Evolutionary conservation across 495 filamentous ascomycete genomes (phyloP), one percentile per base, ranked within the genome.

Genomic region (Xylaria castorea): DNA sequence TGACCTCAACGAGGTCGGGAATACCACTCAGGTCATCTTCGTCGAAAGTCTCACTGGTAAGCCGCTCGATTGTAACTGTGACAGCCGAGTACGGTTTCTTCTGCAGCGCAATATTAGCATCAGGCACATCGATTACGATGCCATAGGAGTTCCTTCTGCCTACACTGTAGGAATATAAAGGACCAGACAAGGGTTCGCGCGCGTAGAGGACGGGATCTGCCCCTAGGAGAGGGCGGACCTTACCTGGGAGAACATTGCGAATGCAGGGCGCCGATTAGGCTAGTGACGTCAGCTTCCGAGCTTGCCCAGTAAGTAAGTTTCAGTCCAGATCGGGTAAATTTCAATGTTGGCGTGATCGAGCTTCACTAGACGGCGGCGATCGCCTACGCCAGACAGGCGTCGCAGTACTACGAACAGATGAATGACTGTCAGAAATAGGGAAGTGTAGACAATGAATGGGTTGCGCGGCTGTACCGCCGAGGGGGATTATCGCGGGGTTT

Each of bases 71-170:
- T 67, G 93, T 92, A n/a, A 97, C 97, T 27, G 95, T 97, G 73
- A 98, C 90, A 12, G 97, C 94, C 68, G 97, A 91, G 80, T 94
- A 98, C 0, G 97, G 95, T 82, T 98, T 98, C 85, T 94, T 93
- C 91, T 95, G 82, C 72, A 48, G 34, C 11, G 36, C 8, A 32
- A n/a, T 20, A 73, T 80, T 74, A 77, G 63, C 40, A 40, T 6
- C 25, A 34, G 58, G 65, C 64, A 14, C 12, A 50, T 67, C 67
- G 40, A 63, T 44, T 14, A n/a, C 40, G 27, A 4, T 38, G 18
- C 38, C 40, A 11, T 40, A 42, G 38, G 3, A 42, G 42, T 22
- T 30, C 20, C 14, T 63, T 46, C 3, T 5, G 4, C 9, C n/a
- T 65, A 46, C 46, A 40, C 27, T 12, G 32, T 25, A 42, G 46